These are phyloP conservation scores for Cercospora zeina DNA, from an alignment of 2,329 filamentous ascomycete species.

Conservation along the genomic window DNA sequence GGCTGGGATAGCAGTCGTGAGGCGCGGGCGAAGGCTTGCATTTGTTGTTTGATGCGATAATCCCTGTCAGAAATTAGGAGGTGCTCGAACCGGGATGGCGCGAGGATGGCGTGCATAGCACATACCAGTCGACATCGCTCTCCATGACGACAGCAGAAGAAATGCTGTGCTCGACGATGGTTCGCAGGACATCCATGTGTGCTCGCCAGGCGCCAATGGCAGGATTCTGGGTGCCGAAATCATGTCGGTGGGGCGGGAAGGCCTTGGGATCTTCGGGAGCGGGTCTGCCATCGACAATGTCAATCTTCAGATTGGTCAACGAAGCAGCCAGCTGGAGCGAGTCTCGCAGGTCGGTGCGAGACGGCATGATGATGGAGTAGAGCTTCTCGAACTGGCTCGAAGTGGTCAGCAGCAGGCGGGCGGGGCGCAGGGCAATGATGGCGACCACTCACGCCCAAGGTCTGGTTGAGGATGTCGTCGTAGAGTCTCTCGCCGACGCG, in stretches of 20 bases:
- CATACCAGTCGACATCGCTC: slow-evolving; percentile 50
- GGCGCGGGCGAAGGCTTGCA: slow-evolving; percentile 41
- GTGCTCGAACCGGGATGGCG: background rate
- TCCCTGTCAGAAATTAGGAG: background rate
- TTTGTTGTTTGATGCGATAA: slow-evolving; percentile 43
- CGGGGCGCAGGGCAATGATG: background rate
- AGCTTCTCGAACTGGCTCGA: slow-evolving; percentile 52
- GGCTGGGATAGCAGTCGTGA: slow-evolving; percentile 42
- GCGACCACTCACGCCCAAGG: slow-evolving; percentile 13
- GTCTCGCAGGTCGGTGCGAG: slow-evolving; percentile 55
- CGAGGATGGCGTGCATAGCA: slow-evolving; percentile 23
- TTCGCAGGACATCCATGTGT: slow-evolving; percentile 32
- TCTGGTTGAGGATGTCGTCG: slow-evolving; percentile 16
- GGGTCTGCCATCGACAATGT: slow-evolving; percentile 48
- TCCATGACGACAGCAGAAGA: slow-evolving; percentile 48
- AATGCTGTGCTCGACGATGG: slow-evolving; percentile 40
- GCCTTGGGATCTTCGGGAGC: slow-evolving; percentile 40
- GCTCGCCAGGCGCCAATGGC: slow-evolving; percentile 24
- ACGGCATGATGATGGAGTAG: slow-evolving; percentile 54
- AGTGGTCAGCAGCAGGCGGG: background rate
- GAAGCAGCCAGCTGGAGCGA: slow-evolving; percentile 51
- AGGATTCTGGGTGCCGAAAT: slow-evolving; percentile 1
- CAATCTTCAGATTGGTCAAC: slow-evolving; percentile 49
- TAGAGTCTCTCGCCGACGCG: slow-evolving; percentile 9
- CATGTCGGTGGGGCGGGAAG: slow-evolving; percentile 36